Conservation (phyloP, 108 stramenopile genomes). For the Pelagomonas calceolata region DNA sequence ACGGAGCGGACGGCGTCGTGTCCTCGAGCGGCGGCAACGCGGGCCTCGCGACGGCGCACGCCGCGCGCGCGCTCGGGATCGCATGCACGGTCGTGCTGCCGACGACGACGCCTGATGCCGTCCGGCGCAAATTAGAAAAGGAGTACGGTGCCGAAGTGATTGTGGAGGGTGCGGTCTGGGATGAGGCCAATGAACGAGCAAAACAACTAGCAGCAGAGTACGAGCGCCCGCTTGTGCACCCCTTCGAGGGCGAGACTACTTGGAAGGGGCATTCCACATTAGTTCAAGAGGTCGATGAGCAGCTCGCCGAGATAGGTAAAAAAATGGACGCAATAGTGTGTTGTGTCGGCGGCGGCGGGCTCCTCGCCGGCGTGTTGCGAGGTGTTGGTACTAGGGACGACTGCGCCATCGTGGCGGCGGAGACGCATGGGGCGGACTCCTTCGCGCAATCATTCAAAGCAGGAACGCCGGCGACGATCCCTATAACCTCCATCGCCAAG, state of each 20-base stretch:
- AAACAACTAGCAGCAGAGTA: conserved; percentile 2
- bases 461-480: conserved; percentile 28
- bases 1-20: conserved; percentile 38
- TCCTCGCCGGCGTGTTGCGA: conserved; percentile 64
- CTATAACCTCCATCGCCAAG: conserved; percentile 70
- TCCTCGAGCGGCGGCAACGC: conserved; percentile 61
- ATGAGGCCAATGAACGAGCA: conserved; percentile 57
- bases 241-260: conserved; percentile 60
- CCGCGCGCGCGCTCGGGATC: conserved; percentile 49
- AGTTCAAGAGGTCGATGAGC: conserved; percentile 62
- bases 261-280: conserved; percentile 81
- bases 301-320: conserved; percentile 10
- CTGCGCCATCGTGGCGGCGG: conserved; percentile 60
- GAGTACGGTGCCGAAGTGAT: conserved; percentile 65
- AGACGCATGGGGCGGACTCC: conserved; percentile 74
- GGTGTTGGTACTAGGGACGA: too few relatives aligned
- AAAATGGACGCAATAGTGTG: conserved; percentile 57
- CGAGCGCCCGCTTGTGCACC: conserved; percentile 40
- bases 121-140: conserved; percentile 52
- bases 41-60: conserved; percentile 64
- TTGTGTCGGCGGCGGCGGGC: conserved; percentile 79
- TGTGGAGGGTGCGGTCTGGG: conserved; percentile 74
- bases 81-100: conserved; percentile 64
- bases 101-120: conserved; percentile 64
- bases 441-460: conserved; percentile 44